Base-by-base conservation (phyloP, 306 rosid species). In the Cicer yamashitae region DNA sequence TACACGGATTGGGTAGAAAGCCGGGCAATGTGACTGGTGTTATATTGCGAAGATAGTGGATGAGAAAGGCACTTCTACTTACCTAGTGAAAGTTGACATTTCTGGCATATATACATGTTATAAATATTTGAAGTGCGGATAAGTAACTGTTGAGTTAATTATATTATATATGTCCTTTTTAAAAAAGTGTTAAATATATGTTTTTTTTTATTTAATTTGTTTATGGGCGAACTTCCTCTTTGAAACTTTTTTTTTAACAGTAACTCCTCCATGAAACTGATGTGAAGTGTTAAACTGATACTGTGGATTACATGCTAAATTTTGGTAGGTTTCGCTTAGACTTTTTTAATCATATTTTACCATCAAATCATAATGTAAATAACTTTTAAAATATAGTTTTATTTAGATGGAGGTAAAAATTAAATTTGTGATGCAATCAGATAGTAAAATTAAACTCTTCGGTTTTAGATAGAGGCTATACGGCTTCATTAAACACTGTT, bases 1-100 rank as follows among this genome's bases (percentile, higher is more conserved):
- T 22, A 47, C 60, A 58, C 53, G 48, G 67, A 56, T 73, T 78
- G 57, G 74, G 62, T 74, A 57, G 53, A 70, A 41, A 53, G 81
- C 66, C 67, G 39, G 53, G 3, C 57, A 25, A 73, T 67, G 67
- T 77, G 50, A 64, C 71, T 11, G 67, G 63, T 56, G 62, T 67
- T 51, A 11, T 66, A 39, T 15, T 22, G 53, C 63, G 76, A 39
- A 61, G 67, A 60, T 10, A 34, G 67, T 59, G 65, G 6, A 60
- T 18, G 77, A 58, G 53, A 67, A 66, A 37, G 57, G 62, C 73
- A 78, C 47, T 65, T 57, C 59, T 22, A 77, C 63, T 48, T 73
- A 73, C 43, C 51, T 37, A 22, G 30, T n/a, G 60, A 58, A 73
- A n/a, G 73, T 68, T 67, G 73, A 58, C 41, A 48, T 66, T 18